Evolutionary conservation across 1,284 basidiomycete genomes (phyloP).

Genomic region (Irpex sp.): DNA sequence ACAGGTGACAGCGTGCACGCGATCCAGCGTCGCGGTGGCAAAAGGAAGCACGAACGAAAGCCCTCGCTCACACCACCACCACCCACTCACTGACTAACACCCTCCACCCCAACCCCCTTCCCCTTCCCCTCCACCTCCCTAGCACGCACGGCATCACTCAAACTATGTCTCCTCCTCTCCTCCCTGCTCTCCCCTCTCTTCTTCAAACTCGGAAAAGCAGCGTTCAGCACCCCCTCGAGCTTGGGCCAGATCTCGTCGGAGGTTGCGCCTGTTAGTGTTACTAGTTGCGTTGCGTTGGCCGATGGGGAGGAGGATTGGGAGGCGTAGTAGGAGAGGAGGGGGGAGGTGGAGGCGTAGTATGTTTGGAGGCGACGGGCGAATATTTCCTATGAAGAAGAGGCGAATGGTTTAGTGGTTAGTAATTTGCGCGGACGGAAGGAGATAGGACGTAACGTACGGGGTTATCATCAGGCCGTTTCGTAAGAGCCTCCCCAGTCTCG

Average conservation of each 20-base stretch:
- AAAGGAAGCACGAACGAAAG: too few relatives aligned
- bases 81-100: too few relatives aligned
- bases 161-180: slow-evolving; percentile 40
- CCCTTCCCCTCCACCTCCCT: slow-evolving; percentile 1
- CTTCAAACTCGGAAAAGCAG: slow-evolving; percentile 54
- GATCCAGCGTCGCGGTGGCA: too few relatives aligned
- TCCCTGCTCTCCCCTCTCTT: slow-evolving; percentile 45
- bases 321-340: slow-evolving; percentile 79
- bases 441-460: too few relatives aligned
- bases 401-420: too few relatives aligned
- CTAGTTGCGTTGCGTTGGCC: slow-evolving; percentile 40
- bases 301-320: slow-evolving; percentile 20
- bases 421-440: too few relatives aligned
- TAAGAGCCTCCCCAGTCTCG: slow-evolving; percentile 87
- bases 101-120: too few relatives aligned
- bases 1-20: not conserved
- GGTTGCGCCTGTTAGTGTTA: slow-evolving; percentile 76
- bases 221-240: slow-evolving; percentile 58
- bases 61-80: too few relatives aligned
- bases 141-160: slow-evolving; percentile 42
- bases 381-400: too few relatives aligned
- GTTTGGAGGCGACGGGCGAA: slow-evolving; percentile 78
- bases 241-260: slow-evolving; percentile 94
- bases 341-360: slow-evolving; percentile 88
- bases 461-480: slow-evolving; percentile 90